Conservation (phyloP, 345 rosid genomes). For the Melaleuca alternifolia region DNA sequence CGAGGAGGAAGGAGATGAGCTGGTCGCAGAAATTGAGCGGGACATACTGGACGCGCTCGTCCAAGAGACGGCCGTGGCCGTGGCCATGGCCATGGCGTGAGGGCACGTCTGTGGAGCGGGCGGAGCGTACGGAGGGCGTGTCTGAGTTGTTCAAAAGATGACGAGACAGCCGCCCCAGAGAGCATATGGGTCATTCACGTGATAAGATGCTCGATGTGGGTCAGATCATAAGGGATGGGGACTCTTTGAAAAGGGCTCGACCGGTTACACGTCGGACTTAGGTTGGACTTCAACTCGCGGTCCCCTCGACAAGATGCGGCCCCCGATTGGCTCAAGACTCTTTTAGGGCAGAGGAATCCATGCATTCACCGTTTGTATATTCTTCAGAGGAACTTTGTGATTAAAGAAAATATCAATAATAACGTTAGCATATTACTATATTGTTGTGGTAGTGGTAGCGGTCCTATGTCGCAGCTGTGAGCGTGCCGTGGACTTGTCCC, state of each 20-base stretch:
- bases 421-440: background rate
- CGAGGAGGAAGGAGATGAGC: conserved; percentile 1
- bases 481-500: background rate
- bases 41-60: conserved; percentile 7
- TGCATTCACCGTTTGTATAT: background rate
- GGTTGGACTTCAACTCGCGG: background rate
- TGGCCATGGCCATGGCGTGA: background rate
- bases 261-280: background rate
- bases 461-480: background rate
- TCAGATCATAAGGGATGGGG: background rate
- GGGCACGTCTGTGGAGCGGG: background rate
- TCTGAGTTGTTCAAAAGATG: background rate
- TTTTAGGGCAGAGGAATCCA: background rate
- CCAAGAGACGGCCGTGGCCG: background rate
- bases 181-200: conserved; percentile 1
- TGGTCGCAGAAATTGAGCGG: conserved; percentile 6
- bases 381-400: background rate
- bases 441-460: background rate
- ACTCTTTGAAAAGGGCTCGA: background rate
- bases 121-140: background rate
- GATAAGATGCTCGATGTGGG: conserved; percentile 1
- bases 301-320: background rate
- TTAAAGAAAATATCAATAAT: background rate
- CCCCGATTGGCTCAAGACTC: background rate
- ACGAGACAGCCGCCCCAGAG: background rate